These are phyloP conservation scores for Sindora glabra DNA, from an alignment of 306 rosid genomes.

Conservation along the genomic window DNA sequence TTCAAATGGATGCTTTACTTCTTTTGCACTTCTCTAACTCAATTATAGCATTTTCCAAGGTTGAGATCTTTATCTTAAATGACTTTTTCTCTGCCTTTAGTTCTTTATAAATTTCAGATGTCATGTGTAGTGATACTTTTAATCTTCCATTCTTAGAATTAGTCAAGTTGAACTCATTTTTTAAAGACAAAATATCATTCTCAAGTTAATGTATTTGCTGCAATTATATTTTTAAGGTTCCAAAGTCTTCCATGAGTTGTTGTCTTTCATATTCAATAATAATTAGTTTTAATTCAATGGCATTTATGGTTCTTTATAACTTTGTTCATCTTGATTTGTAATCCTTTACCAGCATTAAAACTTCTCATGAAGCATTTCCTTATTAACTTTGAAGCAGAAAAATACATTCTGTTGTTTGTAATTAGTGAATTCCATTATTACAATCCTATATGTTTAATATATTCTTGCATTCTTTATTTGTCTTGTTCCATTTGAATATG, in stretches of 20 bases:
- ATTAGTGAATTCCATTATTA: too few relatives aligned
- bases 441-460: too few relatives aligned
- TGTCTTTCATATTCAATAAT: slow-evolving; percentile 36
- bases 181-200: slow-evolving; percentile 34
- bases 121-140: slow-evolving; percentile 28
- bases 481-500: too few relatives aligned
- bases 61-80: slow-evolving; percentile 24
- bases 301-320: slow-evolving; percentile 17
- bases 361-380: too few relatives aligned
- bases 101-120: slow-evolving; percentile 43
- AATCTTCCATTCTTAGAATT: slow-evolving; percentile 39
- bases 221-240: slow-evolving; percentile 27
- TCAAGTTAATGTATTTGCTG: slow-evolving; percentile 29
- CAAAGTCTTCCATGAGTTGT: slow-evolving; percentile 37
- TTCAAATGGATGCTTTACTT: slow-evolving; percentile 33
- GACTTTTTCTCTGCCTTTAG: slow-evolving; percentile 32
- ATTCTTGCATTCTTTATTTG: too few relatives aligned
- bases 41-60: slow-evolving; percentile 29
- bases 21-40: slow-evolving; percentile 40
- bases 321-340: slow-evolving; percentile 35
- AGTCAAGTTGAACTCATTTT: slow-evolving; percentile 28
- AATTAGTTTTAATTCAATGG: slow-evolving; percentile 39
- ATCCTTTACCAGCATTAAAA: slow-evolving; percentile 37
- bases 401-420: too few relatives aligned
- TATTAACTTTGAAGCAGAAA: slow-evolving; percentile 28